A percentile compares a stretch with the other conserved stretches of the same genome.
Evolutionary conservation across 306 rosid species (phyloP).

Genomic region (Vicia sativa): DNA sequence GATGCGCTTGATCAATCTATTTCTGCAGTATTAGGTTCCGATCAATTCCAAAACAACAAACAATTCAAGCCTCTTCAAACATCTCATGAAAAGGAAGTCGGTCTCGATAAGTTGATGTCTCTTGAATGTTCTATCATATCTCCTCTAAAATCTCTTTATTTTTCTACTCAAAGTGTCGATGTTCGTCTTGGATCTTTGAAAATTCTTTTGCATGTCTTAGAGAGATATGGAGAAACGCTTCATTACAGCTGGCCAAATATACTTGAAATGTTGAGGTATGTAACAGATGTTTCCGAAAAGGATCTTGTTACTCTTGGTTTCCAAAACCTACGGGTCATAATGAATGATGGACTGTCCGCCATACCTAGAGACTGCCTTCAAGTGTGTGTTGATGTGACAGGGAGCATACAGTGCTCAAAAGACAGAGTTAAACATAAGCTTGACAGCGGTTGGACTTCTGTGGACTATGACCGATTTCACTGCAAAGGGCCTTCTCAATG

Average conservation of each 20-base stretch:
- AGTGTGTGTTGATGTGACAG: slow-evolving; percentile 87
- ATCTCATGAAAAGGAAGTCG: slow-evolving; percentile 59
- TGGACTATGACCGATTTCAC: slow-evolving; percentile 97
- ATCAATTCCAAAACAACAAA: slow-evolving; percentile 59
- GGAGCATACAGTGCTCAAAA: slow-evolving; percentile 97
- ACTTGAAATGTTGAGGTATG: slow-evolving; percentile 96
- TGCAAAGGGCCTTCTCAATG: slow-evolving; percentile 73
- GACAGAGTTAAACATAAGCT: slow-evolving; percentile 94
- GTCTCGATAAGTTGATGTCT: slow-evolving; percentile 54
- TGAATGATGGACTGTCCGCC: slow-evolving; percentile 91
- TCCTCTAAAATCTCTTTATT: slow-evolving; percentile 79
- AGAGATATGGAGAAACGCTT: slow-evolving; percentile 94
- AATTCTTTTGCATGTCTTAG: slow-evolving; percentile 94
- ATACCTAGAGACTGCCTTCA: slow-evolving; percentile 86
- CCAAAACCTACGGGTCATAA: slow-evolving; percentile 86
- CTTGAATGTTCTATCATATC: slow-evolving; percentile 90
- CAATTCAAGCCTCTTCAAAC: slow-evolving; percentile 48
- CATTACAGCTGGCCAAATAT: slow-evolving; percentile 87
- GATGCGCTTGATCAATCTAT: slow-evolving; percentile 92
- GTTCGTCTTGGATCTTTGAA: slow-evolving; percentile 82
- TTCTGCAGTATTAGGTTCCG: slow-evolving; percentile 90
- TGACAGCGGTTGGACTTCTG: slow-evolving; percentile 89
- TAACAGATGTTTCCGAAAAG: slow-evolving; percentile 90
- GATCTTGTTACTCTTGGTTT: slow-evolving; percentile 92
- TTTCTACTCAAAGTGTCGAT: slow-evolving; percentile 76